These are phyloP conservation scores for Clonostachys rhizophaga DNA, from an alignment of 2,329 filamentous ascomycete genomes.

Conservation along the genomic window DNA sequence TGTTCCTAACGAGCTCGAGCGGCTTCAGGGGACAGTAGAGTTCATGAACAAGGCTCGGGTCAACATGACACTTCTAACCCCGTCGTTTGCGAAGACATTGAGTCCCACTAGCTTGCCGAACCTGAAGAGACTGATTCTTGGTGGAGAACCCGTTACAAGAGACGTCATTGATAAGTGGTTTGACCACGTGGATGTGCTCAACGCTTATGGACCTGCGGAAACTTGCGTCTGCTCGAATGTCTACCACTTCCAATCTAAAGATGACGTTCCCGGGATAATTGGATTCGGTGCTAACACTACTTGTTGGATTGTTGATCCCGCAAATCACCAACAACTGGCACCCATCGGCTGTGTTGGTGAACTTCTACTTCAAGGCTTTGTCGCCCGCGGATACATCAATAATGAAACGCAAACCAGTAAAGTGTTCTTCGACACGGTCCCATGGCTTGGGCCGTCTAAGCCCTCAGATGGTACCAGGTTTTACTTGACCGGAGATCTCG, in stretches of 20 bases:
- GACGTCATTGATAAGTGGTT: conserved; percentile 9
- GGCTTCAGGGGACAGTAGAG: conserved; percentile 2
- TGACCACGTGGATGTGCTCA: conserved; percentile 2
- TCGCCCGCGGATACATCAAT: conserved; percentile 51
- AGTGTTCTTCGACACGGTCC: conserved; percentile 41
- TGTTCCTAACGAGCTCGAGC: conserved; percentile 9
- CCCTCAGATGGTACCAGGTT: conserved; percentile 12
- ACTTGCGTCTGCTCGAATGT: conserved; percentile 2
- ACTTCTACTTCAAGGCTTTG: conserved; percentile 39
- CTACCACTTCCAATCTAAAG: not conserved
- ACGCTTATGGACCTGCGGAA: conserved; percentile 11
- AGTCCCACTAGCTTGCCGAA: conserved; percentile 1
- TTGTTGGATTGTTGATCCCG: conserved; percentile 8
- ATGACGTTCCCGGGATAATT: conserved; percentile 1
- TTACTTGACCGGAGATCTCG: conserved; percentile 10
- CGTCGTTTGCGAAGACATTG: conserved; percentile 2
- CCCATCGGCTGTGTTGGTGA: conserved; percentile 26
- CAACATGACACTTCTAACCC: not conserved
- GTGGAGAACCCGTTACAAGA: conserved; percentile 7
- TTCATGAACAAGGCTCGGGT: not conserved
- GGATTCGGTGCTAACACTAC: conserved; percentile 1
- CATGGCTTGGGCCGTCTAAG: conserved; percentile 26
- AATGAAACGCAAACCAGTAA: conserved; percentile 42
- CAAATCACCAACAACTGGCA: conserved; percentile 6
- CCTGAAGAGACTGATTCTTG: conserved; percentile 3